These are phyloP conservation scores for Amphirosellinia nigrospora DNA, from an alignment of 495 filamentous ascomycete genomes.

Conservation along the genomic window DNA sequence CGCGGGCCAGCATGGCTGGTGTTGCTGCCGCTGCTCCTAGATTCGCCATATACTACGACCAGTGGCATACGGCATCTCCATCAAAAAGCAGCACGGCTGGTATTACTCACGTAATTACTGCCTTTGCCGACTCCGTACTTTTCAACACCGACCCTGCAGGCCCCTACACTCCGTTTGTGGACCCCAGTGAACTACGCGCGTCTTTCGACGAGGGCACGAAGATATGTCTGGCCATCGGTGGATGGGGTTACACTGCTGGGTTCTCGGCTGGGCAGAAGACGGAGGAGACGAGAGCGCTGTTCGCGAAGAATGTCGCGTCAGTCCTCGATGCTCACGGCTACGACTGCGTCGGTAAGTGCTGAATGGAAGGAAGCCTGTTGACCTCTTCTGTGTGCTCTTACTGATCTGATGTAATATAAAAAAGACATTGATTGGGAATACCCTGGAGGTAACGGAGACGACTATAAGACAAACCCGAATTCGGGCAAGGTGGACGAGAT, in stretches of 20 bases:
- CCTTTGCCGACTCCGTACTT: slow-evolving; percentile 58
- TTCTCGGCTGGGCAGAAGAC: slow-evolving; percentile 59
- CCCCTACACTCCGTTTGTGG: slow-evolving; percentile 56
- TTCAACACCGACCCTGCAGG: slow-evolving; percentile 56
- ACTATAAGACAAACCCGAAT: slow-evolving; percentile 67
- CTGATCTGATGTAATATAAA: slow-evolving; percentile 7
- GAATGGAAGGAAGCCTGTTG: too few relatives aligned
- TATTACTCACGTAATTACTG: slow-evolving; percentile 64
- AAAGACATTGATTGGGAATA: slow-evolving; percentile 72
- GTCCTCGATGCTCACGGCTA: slow-evolving; percentile 60
- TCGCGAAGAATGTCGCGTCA: slow-evolving; percentile 62
- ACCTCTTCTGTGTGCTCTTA: background rate
- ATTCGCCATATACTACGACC: slow-evolving; percentile 42
- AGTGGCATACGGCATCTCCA: slow-evolving; percentile 43
- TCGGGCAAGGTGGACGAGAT: slow-evolving; percentile 62
- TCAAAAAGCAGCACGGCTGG: slow-evolving; percentile 40
- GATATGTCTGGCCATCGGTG: slow-evolving; percentile 68
- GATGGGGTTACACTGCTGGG: slow-evolving; percentile 63
- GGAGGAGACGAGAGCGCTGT: slow-evolving; percentile 56
- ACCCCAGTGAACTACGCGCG: slow-evolving; percentile 52
- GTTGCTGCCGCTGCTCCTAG: slow-evolving; percentile 28
- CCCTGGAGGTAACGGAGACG: slow-evolving; percentile 66
- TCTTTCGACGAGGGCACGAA: slow-evolving; percentile 60
- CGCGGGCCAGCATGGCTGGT: slow-evolving; percentile 23
- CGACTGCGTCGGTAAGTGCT: slow-evolving; percentile 57